Conservation (phyloP, 805 yeast species). For the Wickerhamomyces chambardii region DNA sequence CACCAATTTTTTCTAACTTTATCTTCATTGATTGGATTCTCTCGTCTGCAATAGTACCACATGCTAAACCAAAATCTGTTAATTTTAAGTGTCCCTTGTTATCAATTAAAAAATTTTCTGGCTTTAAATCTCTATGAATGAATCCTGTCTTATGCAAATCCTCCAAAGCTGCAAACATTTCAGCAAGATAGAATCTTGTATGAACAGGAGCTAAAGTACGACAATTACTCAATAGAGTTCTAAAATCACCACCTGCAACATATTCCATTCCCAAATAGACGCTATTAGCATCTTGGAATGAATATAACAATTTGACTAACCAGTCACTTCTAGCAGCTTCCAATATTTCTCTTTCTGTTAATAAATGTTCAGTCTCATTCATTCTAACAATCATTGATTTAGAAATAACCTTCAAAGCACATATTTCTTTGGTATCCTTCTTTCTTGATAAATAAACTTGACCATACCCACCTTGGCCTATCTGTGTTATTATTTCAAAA, state of each 20-base stretch:
- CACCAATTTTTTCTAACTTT: slow-evolving; percentile 60
- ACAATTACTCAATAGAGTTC: slow-evolving; percentile 89
- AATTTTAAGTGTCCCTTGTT: slow-evolving; percentile 86
- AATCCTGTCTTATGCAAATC: slow-evolving; percentile 92
- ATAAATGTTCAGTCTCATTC: slow-evolving; percentile 91
- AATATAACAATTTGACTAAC: slow-evolving; percentile 89
- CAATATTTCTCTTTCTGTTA: slow-evolving; percentile 93
- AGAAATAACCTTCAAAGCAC: slow-evolving; percentile 89
- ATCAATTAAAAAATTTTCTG: slow-evolving; percentile 88
- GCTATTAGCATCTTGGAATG: slow-evolving; percentile 88
- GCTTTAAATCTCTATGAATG: slow-evolving; percentile 95
- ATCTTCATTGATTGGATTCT: slow-evolving; percentile 89
- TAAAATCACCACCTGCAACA: slow-evolving; percentile 99
- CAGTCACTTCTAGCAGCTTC: slow-evolving; percentile 96
- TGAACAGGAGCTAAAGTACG: slow-evolving; percentile 91
- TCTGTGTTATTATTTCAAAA: slow-evolving; percentile 94
- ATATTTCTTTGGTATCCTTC: slow-evolving; percentile 88
- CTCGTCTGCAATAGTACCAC: slow-evolving; percentile 89
- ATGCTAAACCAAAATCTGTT: slow-evolving; percentile 96
- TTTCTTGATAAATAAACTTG: slow-evolving; percentile 96
- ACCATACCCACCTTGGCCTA: slow-evolving; percentile 99
- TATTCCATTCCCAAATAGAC: slow-evolving; percentile 97
- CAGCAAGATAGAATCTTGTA: slow-evolving; percentile 89
- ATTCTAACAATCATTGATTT: slow-evolving; percentile 78
- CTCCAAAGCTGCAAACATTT: slow-evolving; percentile 93